A percentile compares a stretch with the other conserved stretches of the same genome.
phyloP scores from a whole-genome alignment of 2,329 filamentous ascomycete genomes.

The Colletotrichum trifolii region DNA sequence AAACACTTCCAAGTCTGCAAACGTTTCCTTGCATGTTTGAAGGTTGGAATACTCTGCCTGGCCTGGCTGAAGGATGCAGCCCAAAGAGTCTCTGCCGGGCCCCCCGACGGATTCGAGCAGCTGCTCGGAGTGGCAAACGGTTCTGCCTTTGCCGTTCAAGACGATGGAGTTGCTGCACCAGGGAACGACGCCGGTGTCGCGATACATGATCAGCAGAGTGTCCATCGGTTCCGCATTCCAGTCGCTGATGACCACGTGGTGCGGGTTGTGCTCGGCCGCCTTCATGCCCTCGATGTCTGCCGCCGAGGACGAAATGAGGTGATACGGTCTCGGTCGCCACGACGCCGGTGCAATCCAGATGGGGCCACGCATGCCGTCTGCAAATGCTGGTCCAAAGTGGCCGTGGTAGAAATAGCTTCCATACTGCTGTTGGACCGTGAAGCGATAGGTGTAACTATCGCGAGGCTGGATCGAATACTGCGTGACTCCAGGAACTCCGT shows the following conservation, averaged over 20 bases:
- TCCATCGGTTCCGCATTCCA: constrained; percentile 33
- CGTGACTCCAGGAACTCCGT: constrained; percentile 27
- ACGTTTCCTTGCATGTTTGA: constrained; percentile 18
- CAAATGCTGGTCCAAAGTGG: constrained; percentile 23
- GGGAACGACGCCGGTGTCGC: constrained; percentile 23
- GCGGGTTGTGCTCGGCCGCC: constrained; percentile 15
- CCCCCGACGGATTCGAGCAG: constrained; percentile 20
- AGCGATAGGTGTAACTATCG: constrained; percentile 29
- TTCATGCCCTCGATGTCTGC: constrained; percentile 23
- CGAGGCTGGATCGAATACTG: constrained; percentile 31
- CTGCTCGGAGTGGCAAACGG: constrained; percentile 5
- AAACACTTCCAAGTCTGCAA: constrained; percentile 22
- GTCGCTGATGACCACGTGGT: constrained; percentile 30
- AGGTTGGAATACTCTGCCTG: constrained; percentile 20
- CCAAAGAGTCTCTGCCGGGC: constrained; percentile 13
- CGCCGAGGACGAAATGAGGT: constrained; percentile 21
- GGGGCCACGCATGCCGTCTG: constrained; percentile 33
- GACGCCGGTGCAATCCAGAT: constrained; percentile 29
- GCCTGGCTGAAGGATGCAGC: constrained; percentile 10
- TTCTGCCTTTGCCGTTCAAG: constrained; percentile 29
- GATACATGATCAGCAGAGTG: constrained; percentile 26
- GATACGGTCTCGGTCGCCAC: constrained; percentile 29
- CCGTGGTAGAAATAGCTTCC: constrained; percentile 31
- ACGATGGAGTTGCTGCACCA: constrained; percentile 35
- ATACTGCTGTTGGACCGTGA: constrained; percentile 27